phyloP scores from a whole-genome alignment of 768 basidiomycete genomes.

The Obba rivulosa region DNA sequence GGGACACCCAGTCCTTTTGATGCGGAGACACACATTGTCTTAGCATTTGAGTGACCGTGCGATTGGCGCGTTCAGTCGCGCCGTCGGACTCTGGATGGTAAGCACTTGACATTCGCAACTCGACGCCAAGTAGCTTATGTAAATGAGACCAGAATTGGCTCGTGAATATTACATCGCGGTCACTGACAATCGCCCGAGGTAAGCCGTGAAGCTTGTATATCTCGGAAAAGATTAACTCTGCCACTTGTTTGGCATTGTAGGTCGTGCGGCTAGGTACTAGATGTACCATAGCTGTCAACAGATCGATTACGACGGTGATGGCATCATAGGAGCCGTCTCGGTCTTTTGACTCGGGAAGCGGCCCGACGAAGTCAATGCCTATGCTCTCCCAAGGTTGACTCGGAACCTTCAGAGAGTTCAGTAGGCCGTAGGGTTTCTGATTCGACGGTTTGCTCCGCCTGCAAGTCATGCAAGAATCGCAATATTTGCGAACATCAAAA shows the following conservation, averaged over 20 bases:
- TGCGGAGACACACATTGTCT: constrained; percentile 2
- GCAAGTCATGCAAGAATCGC: constrained; percentile 20
- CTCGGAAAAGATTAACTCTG: constrained; percentile 28
- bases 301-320: constrained; percentile 20
- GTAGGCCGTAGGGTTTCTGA: constrained; percentile 22
- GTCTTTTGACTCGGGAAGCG: constrained; percentile 25
- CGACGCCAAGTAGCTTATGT: constrained; percentile 12
- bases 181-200: constrained; percentile 20
- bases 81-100: constrained; percentile 30
- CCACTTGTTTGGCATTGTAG: constrained; percentile 28
- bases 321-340: constrained; percentile 18
- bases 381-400: constrained; percentile 32
- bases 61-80: constrained; percentile 16
- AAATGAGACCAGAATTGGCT: constrained; percentile 28
- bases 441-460: constrained; percentile 13
- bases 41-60: constrained; percentile 15
- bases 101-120: constrained; percentile 21
- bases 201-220: constrained; percentile 34
- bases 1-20: constrained; percentile 25
- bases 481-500: constrained; percentile 20
- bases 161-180: constrained; percentile 30
- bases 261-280: constrained; percentile 23
- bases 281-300: constrained; percentile 18
- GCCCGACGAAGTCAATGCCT: constrained; percentile 35
- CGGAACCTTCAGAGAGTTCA: constrained; percentile 25